Conservation (phyloP, 225 moss, liverwort and hornwort genomes). For the Neckera pumila region DNA sequence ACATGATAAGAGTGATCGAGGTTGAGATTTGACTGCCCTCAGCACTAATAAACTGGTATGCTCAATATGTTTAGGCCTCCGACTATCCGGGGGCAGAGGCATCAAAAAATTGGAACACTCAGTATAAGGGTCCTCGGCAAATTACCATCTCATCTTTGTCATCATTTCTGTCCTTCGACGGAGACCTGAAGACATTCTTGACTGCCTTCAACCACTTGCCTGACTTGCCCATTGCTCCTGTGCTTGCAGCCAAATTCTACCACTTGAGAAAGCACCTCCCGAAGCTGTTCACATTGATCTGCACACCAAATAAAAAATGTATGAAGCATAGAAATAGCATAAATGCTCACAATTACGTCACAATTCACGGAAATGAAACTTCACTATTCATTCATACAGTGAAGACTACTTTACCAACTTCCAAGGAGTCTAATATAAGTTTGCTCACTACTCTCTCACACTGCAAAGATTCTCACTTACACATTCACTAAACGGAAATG, state of each 20-base stretch:
- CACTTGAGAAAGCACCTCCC: slow-evolving; percentile 3
- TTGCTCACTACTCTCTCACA: not conserved
- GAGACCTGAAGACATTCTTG: slow-evolving; percentile 41
- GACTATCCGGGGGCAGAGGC: not conserved
- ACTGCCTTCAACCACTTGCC: slow-evolving; percentile 52
- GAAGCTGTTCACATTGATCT: slow-evolving; percentile 10
- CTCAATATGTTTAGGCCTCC: not conserved
- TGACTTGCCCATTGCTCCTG: slow-evolving; percentile 38
- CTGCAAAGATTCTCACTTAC: not conserved
- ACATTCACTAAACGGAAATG: not conserved
- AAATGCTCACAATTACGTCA: not conserved
- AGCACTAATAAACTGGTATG: not conserved
- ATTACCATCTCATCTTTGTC: slow-evolving; percentile 35
- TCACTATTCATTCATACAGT: not conserved
- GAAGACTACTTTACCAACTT: not conserved
- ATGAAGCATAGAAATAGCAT: not conserved
- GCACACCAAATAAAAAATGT: not conserved
- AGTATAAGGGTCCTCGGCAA: not conserved
- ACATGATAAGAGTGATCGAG: not conserved
- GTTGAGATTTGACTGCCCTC: not conserved
- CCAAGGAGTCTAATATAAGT: not conserved
- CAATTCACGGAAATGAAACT: not conserved
- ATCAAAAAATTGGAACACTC: not conserved
- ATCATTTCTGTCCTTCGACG: slow-evolving; percentile 31
- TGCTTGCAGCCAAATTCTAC: slow-evolving; percentile 8